Evolutionary conservation across 768 basidiomycete genomes (phyloP).

Genomic region (Agaricus sinodeliciosus): DNA sequence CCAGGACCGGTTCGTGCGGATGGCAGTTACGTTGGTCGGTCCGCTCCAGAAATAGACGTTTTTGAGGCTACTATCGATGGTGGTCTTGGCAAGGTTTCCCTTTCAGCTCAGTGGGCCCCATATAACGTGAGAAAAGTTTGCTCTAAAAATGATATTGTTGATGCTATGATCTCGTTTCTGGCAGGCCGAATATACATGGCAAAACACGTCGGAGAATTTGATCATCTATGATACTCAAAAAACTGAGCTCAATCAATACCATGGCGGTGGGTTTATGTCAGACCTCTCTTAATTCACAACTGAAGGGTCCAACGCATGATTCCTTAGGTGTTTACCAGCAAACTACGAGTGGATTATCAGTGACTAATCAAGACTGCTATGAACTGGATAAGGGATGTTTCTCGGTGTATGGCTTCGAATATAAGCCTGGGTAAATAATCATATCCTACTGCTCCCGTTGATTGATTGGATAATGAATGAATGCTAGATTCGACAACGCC

Average conservation of each 20-base stretch:
- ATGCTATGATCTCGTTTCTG: constrained; percentile 17
- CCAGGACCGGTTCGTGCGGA: constrained; percentile 35
- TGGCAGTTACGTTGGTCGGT: constrained; percentile 54
- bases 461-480: background rate
- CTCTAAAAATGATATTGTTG: constrained; percentile 21
- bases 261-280: constrained; percentile 44
- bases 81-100: constrained; percentile 35
- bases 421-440: constrained; percentile 35
- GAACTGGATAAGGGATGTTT: constrained; percentile 30
- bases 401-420: constrained; percentile 42
- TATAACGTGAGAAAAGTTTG: constrained; percentile 51
- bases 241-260: constrained; percentile 48
- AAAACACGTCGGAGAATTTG: constrained; percentile 41
- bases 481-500: constrained; percentile 20
- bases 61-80: constrained; percentile 45
- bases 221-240: constrained; percentile 37
- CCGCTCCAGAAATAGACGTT: constrained; percentile 68
- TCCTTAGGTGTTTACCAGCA: constrained; percentile 50
- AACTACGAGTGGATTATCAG: constrained; percentile 61
- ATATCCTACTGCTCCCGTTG: background rate
- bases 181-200: constrained; percentile 52
- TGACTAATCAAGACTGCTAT: constrained; percentile 65
- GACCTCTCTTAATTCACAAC: background rate
- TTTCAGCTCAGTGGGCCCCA: constrained; percentile 46
- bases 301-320: constrained; percentile 24